phyloP scores from a whole-genome alignment of 352 stramenopile species.

The Pythium myriotylum region DNA sequence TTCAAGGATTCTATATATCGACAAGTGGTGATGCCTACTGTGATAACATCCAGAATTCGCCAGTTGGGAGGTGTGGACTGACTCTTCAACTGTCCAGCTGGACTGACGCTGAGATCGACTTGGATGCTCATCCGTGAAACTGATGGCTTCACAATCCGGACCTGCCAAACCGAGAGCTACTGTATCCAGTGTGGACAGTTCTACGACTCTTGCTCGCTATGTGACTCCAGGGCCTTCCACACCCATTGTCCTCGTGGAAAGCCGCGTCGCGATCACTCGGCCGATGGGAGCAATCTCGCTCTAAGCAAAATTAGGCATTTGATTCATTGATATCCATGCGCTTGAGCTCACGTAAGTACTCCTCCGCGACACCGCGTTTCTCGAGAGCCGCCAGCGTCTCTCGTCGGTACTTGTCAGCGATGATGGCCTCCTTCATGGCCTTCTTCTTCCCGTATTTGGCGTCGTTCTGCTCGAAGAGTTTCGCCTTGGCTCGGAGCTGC shows the following conservation, averaged over 20 bases:
- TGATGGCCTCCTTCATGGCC: slow-evolving; percentile 65
- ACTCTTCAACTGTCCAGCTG: not conserved
- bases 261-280: too few species aligned
- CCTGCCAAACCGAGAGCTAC: too few species aligned
- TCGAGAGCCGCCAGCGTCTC: slow-evolving; percentile 64
- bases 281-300: too few species aligned
- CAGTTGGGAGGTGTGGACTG: not conserved
- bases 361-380: slow-evolving; percentile 65
- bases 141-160: not conserved
- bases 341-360: slow-evolving; percentile 69
- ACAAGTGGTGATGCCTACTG: not conserved
- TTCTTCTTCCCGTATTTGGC: slow-evolving; percentile 77
- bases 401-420: slow-evolving; percentile 73
- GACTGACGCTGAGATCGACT: not conserved
- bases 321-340: slow-evolving; percentile 66
- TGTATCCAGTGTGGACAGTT: not conserved
- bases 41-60: not conserved
- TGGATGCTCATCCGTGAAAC: not conserved
- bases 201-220: not conserved
- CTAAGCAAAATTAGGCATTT: slow-evolving; percentile 39
- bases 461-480: slow-evolving; percentile 70
- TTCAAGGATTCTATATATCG: too few species aligned
- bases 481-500: slow-evolving; percentile 52
- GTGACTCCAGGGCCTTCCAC: not conserved
- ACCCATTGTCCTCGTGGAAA: not conserved